Base-by-base conservation (phyloP, 78 protist genomes). In the Polysphondylium violaceum region DNA sequence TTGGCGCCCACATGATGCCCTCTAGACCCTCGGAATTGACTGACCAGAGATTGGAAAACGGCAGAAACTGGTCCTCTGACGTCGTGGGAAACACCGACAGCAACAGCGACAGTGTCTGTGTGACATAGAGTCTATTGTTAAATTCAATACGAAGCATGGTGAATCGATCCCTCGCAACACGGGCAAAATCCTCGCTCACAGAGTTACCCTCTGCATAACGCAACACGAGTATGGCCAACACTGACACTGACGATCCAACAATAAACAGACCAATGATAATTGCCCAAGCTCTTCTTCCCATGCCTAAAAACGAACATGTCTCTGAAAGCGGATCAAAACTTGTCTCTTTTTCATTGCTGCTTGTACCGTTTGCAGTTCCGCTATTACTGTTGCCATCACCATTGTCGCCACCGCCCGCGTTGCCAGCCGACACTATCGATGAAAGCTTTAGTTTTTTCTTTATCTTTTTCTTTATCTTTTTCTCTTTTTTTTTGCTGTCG, bases 201-300 rank as follows among this genome's bases (percentile, higher is more conserved):
- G 89, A 33, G 14, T 55, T 64, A 7, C 74, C 76, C 12, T 79
- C 89, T 1, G 89, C 74, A 40, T 79, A 79, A 29, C 89, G 64
- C 17, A 79, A 61, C 17, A 79, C 89, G 31, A 68, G 60, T 2
- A 69, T 58, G 5, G 89, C 56, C 44, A 79, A 58, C 59, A 79
- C 74, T 7, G 89, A 79, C 36, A 79, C 50, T 11, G 78, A 79
- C 29, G 76, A 33, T 0, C 89, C 89, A 55, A 79, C 89, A 23
- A 79, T 68, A 55, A 79, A 79, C 11, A 79, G 59, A 1, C 89
- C 89, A 12, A 68, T 53, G 19, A 79, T 79, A 16, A 79, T 79
- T 47, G 76, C 76, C 89, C 89, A 79, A 16, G 89, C 89, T 17
- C 89, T 69, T 47, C 89, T 69, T 9, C 89, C 89, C 89, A 79